Evolutionary conservation across 192 early-diverging fungal species (phyloP).

Genomic region (Polychytrium aggregatum): DNA sequence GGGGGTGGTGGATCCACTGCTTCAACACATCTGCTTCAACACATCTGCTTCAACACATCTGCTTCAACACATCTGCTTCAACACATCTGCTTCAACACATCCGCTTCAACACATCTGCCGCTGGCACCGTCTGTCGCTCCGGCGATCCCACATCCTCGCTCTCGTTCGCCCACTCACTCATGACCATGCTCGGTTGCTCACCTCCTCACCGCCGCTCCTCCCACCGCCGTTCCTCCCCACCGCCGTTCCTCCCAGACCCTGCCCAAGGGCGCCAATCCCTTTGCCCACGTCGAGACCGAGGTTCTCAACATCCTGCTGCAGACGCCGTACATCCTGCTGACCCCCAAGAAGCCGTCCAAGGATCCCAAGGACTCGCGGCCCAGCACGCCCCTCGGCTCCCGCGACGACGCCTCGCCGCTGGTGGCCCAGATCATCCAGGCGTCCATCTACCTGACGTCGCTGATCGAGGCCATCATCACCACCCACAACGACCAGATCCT

Average conservation of each 20-base stretch:
- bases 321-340: constrained; percentile 9
- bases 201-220: background rate
- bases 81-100: too few relatives aligned
- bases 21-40: too few relatives aligned
- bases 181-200: background rate
- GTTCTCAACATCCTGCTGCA: constrained; percentile 13
- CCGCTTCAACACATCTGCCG: too few relatives aligned
- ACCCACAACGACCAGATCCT: constrained; percentile 11
- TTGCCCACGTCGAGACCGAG: constrained; percentile 9
- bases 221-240: too few relatives aligned
- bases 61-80: too few relatives aligned
- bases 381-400: background rate
- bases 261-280: constrained; percentile 5
- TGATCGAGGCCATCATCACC: constrained; percentile 12
- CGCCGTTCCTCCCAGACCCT: background rate
- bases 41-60: too few relatives aligned
- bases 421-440: constrained; percentile 9
- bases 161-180: too few relatives aligned
- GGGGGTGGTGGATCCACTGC: too few relatives aligned
- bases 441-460: constrained; percentile 8
- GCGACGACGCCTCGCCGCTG: constrained; percentile 1
- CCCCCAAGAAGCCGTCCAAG: too few relatives aligned
- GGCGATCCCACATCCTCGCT: too few relatives aligned
- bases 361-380: too few relatives aligned
- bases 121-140: background rate